A percentile compares a stretch with the other conserved stretches of the same genome.
Conservation (phyloP, 495 filamentous ascomycete genomes). For the Talaromyces liani region DNA sequence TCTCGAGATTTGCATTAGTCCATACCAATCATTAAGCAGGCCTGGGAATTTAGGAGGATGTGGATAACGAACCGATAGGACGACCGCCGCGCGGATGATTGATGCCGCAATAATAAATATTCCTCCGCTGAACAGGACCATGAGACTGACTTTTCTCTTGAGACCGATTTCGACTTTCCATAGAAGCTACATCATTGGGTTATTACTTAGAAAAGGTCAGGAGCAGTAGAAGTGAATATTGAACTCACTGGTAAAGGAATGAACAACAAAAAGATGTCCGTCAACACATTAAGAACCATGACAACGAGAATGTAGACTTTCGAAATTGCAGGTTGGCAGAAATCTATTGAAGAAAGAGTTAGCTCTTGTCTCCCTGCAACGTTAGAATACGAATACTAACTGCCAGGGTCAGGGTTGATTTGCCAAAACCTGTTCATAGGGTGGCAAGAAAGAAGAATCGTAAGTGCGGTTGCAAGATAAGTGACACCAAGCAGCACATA, state of each 20-base stretch:
- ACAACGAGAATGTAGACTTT: constrained; percentile 24
- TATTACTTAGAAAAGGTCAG: neutral
- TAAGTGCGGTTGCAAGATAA: constrained; percentile 35
- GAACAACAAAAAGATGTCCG: constrained; percentile 44
- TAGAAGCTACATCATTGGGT: neutral
- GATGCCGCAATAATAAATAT: constrained; percentile 47
- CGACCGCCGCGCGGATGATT: constrained; percentile 47
- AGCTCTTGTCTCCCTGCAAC: no score
- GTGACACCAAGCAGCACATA: constrained; percentile 38
- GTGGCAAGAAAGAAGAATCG: constrained; percentile 38
- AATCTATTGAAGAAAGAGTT: constrained; percentile 12
- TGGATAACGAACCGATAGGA: constrained; percentile 32
- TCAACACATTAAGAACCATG: constrained; percentile 40
- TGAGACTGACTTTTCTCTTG: constrained; percentile 35
- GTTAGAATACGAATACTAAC: constrained; percentile 18
- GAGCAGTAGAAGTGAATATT: neutral
- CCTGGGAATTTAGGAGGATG: neutral
- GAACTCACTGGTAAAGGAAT: constrained; percentile 38
- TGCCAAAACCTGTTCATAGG: constrained; percentile 45
- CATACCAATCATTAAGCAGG: neutral
- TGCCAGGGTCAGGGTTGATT: constrained; percentile 43
- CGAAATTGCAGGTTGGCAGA: constrained; percentile 30
- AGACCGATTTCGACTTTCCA: constrained; percentile 9
- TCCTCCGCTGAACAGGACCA: constrained; percentile 48
- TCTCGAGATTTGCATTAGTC: neutral